phyloP scores from a whole-genome alignment of 768 basidiomycete genomes.

The Postia placenta region DNA sequence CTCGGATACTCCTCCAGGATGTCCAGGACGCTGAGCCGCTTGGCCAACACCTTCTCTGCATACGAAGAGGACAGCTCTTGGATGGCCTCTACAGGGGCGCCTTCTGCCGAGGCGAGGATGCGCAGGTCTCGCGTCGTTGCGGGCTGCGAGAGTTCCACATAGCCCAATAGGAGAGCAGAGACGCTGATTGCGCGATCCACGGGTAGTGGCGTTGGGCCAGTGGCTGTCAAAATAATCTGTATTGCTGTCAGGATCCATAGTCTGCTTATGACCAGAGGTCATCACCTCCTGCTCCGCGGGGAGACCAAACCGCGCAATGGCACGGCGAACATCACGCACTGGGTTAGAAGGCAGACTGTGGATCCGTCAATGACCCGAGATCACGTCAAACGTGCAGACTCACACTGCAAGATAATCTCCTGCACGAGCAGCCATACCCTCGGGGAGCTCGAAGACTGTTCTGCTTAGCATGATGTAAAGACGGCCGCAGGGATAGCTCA shows the following conservation, averaged over 20 bases:
- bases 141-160: conserved; percentile 42
- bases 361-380: background rate
- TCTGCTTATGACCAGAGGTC: background rate
- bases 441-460: conserved; percentile 35
- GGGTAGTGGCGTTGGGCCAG: conserved; percentile 35
- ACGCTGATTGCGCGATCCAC: conserved; percentile 31
- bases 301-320: conserved; percentile 31
- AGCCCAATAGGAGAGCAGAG: conserved; percentile 34
- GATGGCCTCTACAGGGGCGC: conserved; percentile 20
- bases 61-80: conserved; percentile 26
- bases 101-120: conserved; percentile 24
- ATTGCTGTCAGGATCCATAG: background rate
- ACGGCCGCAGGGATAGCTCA: conserved; percentile 3
- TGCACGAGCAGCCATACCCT: conserved; percentile 30
- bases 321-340: conserved; percentile 30
- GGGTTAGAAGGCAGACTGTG: conserved; percentile 37
- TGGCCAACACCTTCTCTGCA: conserved; percentile 26
- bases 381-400: conserved; percentile 2
- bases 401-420: conserved; percentile 45
- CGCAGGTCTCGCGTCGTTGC: conserved; percentile 37
- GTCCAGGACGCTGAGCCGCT: conserved; percentile 35
- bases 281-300: conserved; percentile 33
- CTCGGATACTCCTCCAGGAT: conserved; percentile 32
- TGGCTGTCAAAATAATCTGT: conserved; percentile 30
- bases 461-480: background rate